phyloP scores from a whole-genome alignment of 2,329 filamentous ascomycete genomes.

The Trichophyton equinum region DNA sequence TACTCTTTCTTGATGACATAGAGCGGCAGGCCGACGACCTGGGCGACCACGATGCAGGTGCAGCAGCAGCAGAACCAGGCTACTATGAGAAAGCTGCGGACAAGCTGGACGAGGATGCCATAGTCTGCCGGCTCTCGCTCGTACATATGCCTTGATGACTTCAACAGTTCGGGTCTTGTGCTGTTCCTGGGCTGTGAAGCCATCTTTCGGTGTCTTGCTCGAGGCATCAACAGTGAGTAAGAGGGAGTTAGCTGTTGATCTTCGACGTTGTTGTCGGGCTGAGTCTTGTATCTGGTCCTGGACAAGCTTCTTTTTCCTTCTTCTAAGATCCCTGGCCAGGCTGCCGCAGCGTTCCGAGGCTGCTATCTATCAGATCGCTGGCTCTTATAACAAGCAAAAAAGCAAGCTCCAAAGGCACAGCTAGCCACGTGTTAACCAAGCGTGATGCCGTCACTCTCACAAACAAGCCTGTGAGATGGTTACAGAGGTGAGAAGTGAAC shows the following conservation, averaged over 20 bases:
- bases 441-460: neutral
- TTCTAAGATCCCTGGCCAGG: neutral
- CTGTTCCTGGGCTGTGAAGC: neutral
- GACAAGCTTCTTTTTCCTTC: neutral
- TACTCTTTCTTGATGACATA: slow-evolving; percentile 49
- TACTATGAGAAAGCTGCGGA: slow-evolving; percentile 33
- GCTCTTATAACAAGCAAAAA: neutral
- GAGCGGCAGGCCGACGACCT: slow-evolving; percentile 48
- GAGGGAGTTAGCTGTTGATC: neutral
- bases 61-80: slow-evolving; percentile 36
- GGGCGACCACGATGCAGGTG: slow-evolving; percentile 39
- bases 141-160: slow-evolving; percentile 11
- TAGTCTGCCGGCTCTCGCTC: slow-evolving; percentile 31
- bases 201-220: neutral
- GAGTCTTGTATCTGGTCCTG: neutral
- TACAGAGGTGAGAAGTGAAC: neutral
- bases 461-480: neutral
- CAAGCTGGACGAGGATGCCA: slow-evolving; percentile 33
- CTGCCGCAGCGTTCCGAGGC: neutral
- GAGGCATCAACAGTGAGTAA: neutral
- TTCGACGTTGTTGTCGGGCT: neutral
- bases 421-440: neutral
- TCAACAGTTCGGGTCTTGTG: neutral
- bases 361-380: neutral
- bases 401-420: neutral